Percentiles rank a stretch among this genome's conserved stretches.
Conservation (phyloP, 2,329 filamentous ascomycete genomes). For the Diplodia intermedia region DNA sequence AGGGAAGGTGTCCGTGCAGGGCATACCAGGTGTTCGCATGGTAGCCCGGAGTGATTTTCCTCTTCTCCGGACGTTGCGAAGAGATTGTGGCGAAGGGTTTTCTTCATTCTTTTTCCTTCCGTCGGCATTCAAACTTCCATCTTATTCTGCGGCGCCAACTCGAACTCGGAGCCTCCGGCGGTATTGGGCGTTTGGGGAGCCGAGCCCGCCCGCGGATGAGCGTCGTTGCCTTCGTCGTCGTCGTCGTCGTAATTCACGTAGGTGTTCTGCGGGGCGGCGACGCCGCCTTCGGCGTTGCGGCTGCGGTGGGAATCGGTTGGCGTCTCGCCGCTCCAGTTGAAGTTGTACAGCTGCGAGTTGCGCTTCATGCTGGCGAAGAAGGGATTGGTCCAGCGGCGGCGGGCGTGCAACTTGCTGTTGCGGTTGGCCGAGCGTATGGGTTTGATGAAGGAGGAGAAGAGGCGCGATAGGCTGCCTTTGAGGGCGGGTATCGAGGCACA, state of each 20-base stretch:
- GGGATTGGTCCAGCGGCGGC: slow-evolving; percentile 1
- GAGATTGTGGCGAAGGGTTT: neutral
- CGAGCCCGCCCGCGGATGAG: neutral
- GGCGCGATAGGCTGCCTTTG: slow-evolving; percentile 50
- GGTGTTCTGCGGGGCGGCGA: neutral
- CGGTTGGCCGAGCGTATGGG: neutral
- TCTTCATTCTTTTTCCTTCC: neutral
- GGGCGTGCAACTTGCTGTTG: neutral
- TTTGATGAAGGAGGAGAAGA: slow-evolving; percentile 5
- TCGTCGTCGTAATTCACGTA: neutral
- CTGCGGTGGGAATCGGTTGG: neutral
- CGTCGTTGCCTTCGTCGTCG: neutral
- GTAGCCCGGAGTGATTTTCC: neutral
- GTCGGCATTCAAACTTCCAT: neutral
- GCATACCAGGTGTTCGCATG: neutral
- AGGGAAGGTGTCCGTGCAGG: neutral
- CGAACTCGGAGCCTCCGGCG: neutral
- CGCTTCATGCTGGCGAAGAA: neutral
- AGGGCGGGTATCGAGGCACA: slow-evolving; percentile 54
- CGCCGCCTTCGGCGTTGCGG: neutral
- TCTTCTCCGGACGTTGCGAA: neutral
- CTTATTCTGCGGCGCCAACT: neutral
- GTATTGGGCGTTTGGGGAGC: neutral
- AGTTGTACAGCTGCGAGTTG: neutral
- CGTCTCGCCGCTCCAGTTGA: neutral